Conservation (phyloP, 139 green algal species). For the Chlorella vulgaris region DNA sequence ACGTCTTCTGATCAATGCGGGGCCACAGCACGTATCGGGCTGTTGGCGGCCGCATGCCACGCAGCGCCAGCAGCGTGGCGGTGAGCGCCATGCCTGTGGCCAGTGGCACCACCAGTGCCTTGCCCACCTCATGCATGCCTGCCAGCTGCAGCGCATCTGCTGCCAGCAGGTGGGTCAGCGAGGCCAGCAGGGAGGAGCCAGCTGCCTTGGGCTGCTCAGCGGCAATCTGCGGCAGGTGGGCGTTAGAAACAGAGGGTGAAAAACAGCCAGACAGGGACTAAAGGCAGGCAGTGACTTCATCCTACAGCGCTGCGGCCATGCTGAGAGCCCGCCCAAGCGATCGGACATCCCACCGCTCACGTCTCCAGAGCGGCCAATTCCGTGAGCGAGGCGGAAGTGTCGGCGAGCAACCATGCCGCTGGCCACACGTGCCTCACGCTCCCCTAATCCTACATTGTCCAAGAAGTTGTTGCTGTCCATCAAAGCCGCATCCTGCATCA, state of each 20-base stretch:
- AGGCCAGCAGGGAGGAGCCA: conserved; percentile 88
- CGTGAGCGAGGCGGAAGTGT: conserved; percentile 88
- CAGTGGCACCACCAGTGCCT: conserved; percentile 83
- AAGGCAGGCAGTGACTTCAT: too few relatives aligned
- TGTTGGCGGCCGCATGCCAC: conserved; percentile 15
- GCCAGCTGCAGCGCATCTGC: conserved; percentile 79
- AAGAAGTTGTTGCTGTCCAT: conserved; percentile 99
- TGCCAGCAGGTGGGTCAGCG: conserved; percentile 75
- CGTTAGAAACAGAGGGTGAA: not conserved
- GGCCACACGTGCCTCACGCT: conserved; percentile 89
- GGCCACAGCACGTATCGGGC: conserved; percentile 89
- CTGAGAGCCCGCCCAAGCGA: too few relatives aligned
- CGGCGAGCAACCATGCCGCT: conserved; percentile 76
- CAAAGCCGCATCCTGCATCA: conserved; percentile 76
- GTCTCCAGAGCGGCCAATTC: conserved; percentile 91
- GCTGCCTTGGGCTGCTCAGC: conserved; percentile 97
- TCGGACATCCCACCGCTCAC: conserved; percentile 53
- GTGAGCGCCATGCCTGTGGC: conserved; percentile 95
- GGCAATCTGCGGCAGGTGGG: conserved; percentile 14
- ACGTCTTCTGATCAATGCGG: conserved; percentile 98
- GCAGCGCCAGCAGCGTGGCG: conserved; percentile 70
- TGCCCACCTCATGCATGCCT: conserved; percentile 62
- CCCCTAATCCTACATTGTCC: conserved; percentile 88
- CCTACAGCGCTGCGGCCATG: too few relatives aligned
- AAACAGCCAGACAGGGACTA: not conserved